These are phyloP conservation scores for Penicillium capsulatum DNA, from an alignment of 2,329 filamentous ascomycete genomes.

Conservation along the genomic window DNA sequence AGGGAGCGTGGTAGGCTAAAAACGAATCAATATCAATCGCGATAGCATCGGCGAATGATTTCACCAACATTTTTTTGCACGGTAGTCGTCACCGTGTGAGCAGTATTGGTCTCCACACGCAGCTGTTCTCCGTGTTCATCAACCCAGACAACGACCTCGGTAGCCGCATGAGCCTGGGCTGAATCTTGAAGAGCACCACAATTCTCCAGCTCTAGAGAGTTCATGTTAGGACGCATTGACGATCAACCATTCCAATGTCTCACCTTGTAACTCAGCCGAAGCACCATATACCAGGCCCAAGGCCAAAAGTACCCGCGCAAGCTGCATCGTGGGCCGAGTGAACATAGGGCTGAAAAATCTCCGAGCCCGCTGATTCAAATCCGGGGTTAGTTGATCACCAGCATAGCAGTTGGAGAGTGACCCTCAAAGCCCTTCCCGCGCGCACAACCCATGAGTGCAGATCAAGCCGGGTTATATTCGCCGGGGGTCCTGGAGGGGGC, in stretches of 20 bases:
- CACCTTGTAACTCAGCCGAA: constrained; percentile 25
- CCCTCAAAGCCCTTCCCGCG: constrained; percentile 6
- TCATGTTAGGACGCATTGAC: constrained; percentile 16
- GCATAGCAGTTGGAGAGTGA: constrained; percentile 10
- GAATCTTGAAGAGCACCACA: constrained; percentile 35
- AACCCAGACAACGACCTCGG: constrained; percentile 57
- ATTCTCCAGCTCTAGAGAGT: constrained; percentile 3
- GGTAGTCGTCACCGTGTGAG: constrained; percentile 5
- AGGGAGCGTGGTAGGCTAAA: not conserved
- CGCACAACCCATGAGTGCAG: constrained; percentile 13
- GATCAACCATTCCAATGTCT: not conserved
- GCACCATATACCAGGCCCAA: constrained; percentile 14
- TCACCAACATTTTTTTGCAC: constrained; percentile 17
- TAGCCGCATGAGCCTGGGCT: constrained; percentile 38
- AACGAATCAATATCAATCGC: not conserved
- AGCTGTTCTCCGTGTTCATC: constrained; percentile 54
- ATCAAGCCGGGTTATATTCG: constrained; percentile 21
- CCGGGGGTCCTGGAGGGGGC: not conserved
- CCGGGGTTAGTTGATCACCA: constrained; percentile 11
- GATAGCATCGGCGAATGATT: not conserved
- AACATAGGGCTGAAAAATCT: not conserved
- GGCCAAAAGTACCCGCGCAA: constrained; percentile 11
- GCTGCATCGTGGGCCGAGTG: constrained; percentile 14
- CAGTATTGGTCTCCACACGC: constrained; percentile 35
- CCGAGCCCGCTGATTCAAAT: constrained; percentile 5